A percentile compares a stretch with the other conserved stretches of the same genome.
Evolutionary conservation across 192 early-diverging fungal genomes (phyloP).

Genomic region (Pilobolus umbonatus): DNA sequence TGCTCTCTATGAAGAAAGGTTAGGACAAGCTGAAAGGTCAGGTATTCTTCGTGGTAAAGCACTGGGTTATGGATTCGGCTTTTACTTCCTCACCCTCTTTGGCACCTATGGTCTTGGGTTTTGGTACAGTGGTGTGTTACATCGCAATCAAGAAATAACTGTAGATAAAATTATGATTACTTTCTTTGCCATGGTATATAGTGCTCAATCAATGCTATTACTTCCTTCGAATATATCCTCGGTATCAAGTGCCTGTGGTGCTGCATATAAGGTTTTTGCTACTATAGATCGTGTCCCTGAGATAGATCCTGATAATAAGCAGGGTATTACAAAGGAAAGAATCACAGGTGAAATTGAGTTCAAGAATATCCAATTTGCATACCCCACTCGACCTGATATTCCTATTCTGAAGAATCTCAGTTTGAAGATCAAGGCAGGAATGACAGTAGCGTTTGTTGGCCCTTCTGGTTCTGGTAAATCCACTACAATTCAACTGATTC

Average conservation of each 20-base stretch:
- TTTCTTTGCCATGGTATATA: constrained; percentile 85
- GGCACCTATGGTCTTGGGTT: constrained; percentile 69
- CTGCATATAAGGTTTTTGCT: constrained; percentile 70
- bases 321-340: constrained; percentile 38
- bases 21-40: constrained; percentile 54
- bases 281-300: constrained; percentile 75
- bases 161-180: constrained; percentile 63
- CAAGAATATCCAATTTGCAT: constrained; percentile 68
- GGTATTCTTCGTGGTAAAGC: constrained; percentile 63
- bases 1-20: constrained; percentile 51
- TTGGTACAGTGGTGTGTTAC: constrained; percentile 70
- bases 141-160: constrained; percentile 37
- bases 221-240: constrained; percentile 63
- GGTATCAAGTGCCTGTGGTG: constrained; percentile 69
- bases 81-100: constrained; percentile 69
- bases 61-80: constrained; percentile 60
- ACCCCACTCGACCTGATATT: constrained; percentile 82
- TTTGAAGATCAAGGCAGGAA: constrained; percentile 65
- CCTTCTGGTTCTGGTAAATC: constrained; percentile 81
- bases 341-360: constrained; percentile 73
- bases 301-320: constrained; percentile 56
- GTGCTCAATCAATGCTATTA: constrained; percentile 73
- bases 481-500: constrained; percentile 74
- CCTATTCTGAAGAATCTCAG: constrained; percentile 66
- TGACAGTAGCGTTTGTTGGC: constrained; percentile 84